Base-by-base conservation (phyloP, 2,329 filamentous ascomycete species). In the Fusarium dlaminii region DNA sequence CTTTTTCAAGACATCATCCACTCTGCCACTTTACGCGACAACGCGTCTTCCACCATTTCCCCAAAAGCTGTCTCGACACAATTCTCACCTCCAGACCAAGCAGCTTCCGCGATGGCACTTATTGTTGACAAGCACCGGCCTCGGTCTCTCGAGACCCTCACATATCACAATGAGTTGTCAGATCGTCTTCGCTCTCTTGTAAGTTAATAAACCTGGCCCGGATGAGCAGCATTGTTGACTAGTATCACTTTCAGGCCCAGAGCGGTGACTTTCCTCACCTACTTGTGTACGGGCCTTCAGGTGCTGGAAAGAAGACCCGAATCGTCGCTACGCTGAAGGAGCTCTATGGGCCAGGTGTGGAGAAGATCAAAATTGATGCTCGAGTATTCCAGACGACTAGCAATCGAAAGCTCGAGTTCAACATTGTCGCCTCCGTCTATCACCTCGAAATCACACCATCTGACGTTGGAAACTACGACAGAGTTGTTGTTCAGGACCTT, bases 321-420 rank as follows among this genome's bases (percentile, higher is more conserved):
- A 97, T 98, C 75, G 94, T 98, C 24, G 95, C 96, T 22, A 98
- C 96, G 0, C 86, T 99, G 8, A 97, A 98, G 82, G 96, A 98
- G 80, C 89, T 99, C 13, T 99, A 96, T 83, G 96, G 96, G 0
- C 92, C 96, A 0, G 96, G 96, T 48, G 96, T 98, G n/a, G 97
- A 99, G 81, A 98, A 98, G 88, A 99, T 99, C 88, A 98, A 98
- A 86, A 98, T 99, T 84, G 96, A 99, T 81, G 94, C 95, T 18
- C 93, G 96, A 74, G 93, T 98, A 67, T 99, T 99, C 86, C 95
- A 98, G 84, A 98, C 96, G 3, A 95, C 91, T 29, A 93, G 92
- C 80, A 98, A 98, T 83, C 94, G 96, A 81, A 99, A 99, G 84
- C 92, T 99, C 78, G 96, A 99, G 84, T 99, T 99, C 89, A 99